These are phyloP conservation scores for Papiliotrema fonsecae DNA, from an alignment of 1,284 basidiomycete genomes.

Conservation along the genomic window DNA sequence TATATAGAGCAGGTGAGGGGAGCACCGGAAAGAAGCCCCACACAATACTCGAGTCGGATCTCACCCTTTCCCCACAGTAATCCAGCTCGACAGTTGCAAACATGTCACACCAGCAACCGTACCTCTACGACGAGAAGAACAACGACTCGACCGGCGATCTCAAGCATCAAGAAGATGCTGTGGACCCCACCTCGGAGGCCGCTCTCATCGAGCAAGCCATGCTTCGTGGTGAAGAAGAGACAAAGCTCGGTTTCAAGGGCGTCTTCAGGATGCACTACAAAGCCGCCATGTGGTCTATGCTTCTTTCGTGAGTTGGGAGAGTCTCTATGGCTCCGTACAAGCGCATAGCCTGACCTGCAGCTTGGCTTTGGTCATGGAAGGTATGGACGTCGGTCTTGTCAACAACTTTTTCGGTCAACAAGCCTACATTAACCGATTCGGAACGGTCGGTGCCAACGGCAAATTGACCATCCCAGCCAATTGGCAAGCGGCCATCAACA, in stretches of 20 bases:
- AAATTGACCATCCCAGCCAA: conserved; percentile 35
- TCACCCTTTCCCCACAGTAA: not conserved
- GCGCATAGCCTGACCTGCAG: not conserved
- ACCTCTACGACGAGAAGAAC: not conserved
- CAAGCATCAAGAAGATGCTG: not conserved
- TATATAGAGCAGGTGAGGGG: not conserved
- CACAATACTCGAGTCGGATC: too few species aligned
- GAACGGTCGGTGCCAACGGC: conserved; percentile 2
- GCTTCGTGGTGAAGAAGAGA: conserved; percentile 3
- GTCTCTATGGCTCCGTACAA: too few species aligned
- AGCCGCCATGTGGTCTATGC: conserved; percentile 2
- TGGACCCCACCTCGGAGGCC: not conserved
- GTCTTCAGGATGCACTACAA: not conserved
- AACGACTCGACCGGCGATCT: not conserved
- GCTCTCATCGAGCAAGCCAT: conserved; percentile 1
- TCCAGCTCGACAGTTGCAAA: not conserved
- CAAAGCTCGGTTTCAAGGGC: conserved; percentile 3
- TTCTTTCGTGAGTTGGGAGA: not conserved
- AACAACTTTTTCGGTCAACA: conserved; percentile 47
- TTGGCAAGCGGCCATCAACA: conserved; percentile 49
- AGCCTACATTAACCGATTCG: conserved; percentile 27
- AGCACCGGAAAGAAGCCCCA: too few species aligned
- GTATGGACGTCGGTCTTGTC: conserved; percentile 34
- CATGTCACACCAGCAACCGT: not conserved
- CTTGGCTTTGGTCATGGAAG: conserved; percentile 50